Conservation (phyloP, 306 rosid genomes). For the Lupinus albus region DNA sequence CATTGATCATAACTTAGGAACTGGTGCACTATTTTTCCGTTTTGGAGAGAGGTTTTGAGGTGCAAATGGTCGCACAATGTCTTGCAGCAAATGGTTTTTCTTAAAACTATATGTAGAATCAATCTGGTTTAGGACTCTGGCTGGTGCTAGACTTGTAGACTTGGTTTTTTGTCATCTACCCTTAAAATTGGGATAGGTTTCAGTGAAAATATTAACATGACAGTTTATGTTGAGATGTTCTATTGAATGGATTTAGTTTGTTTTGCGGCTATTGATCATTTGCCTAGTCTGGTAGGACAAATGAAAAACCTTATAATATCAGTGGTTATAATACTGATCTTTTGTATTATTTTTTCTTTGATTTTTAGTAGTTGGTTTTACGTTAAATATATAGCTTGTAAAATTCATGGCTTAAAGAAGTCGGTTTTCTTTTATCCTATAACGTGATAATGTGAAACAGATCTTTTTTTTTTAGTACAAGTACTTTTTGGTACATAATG, state of each 20-base stretch:
- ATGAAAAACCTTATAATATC: background rate
- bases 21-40: conserved; percentile 91
- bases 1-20: conserved; percentile 87
- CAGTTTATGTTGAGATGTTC: background rate
- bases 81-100: conserved; percentile 33
- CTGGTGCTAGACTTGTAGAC: background rate
- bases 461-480: too few species aligned
- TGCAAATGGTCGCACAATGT: conserved; percentile 35
- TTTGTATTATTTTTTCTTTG: too few species aligned
- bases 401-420: background rate
- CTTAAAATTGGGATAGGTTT: conserved; percentile 18
- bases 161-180: conserved; percentile 7
- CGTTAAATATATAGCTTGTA: background rate
- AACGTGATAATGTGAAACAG: too few species aligned
- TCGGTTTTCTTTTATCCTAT: too few species aligned
- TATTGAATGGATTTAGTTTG: conserved; percentile 20
- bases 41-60: conserved; percentile 92
- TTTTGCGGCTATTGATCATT: conserved; percentile 25
- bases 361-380: background rate
- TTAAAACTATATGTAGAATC: conserved; percentile 20
- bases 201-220: conserved; percentile 10
- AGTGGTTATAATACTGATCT: background rate
- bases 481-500: too few species aligned
- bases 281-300: conserved; percentile 10
- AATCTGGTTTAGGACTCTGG: conserved; percentile 32